Evolutionary conservation across 164 flowering plant genomes (phyloP).

Genomic region (Vitis riparia): DNA sequence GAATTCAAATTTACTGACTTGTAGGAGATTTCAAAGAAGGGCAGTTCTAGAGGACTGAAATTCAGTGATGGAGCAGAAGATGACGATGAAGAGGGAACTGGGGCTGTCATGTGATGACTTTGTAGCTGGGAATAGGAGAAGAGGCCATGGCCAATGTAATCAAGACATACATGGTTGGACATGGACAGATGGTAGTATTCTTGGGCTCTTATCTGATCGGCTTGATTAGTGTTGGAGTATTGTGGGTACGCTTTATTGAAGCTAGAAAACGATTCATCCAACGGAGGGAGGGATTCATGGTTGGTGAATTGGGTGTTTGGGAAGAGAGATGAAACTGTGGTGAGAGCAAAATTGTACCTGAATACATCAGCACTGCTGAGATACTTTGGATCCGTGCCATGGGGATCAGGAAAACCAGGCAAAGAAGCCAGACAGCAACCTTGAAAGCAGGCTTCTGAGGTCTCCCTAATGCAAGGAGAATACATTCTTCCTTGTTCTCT

Average conservation of each 20-base stretch:
- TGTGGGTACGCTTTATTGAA: conserved; percentile 62
- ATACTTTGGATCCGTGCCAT: too few species aligned
- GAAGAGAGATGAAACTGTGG: conserved; percentile 57
- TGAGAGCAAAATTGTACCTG: conserved; percentile 31
- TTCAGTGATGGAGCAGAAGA: conserved; percentile 22
- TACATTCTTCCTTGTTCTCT: conserved; percentile 22
- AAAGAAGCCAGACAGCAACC: conserved; percentile 43
- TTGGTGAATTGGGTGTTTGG: conserved; percentile 67
- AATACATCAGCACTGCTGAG: too few species aligned
- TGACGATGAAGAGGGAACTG: conserved; percentile 54
- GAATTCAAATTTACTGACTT: conserved; percentile 65
- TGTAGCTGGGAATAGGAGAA: conserved; percentile 63
- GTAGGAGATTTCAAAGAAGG: conserved; percentile 58
- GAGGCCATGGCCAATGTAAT: conserved; percentile 81
- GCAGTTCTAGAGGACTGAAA: conserved; percentile 2
- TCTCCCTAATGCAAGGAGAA: conserved; percentile 46
- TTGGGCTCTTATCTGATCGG: conserved; percentile 23
- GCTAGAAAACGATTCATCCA: conserved; percentile 50
- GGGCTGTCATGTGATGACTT: not conserved
- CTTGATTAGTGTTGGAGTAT: conserved; percentile 46
- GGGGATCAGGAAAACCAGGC: conserved; percentile 7
- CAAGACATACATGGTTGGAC: conserved; percentile 51
- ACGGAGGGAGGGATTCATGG: conserved; percentile 80
- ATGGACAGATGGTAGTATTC: conserved; percentile 32
- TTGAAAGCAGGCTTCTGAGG: conserved; percentile 35